Evolutionary conservation across 257 asterid species (phyloP).

Genomic region (Catharanthus roseus): DNA sequence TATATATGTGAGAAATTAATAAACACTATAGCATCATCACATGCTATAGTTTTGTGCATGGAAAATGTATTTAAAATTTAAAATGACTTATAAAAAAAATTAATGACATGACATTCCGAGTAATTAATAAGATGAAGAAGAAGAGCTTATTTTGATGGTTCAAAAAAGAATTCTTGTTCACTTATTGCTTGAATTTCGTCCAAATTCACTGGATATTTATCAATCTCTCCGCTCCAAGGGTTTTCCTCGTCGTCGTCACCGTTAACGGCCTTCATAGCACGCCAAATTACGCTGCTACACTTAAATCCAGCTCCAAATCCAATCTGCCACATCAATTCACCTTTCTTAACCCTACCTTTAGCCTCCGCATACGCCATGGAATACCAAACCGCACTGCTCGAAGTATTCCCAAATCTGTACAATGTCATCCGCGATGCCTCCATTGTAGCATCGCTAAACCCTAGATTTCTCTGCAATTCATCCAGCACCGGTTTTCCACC

Average conservation of each 20-base stretch:
- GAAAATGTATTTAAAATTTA: no score
- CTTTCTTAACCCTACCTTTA: not conserved
- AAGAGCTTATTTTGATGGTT: not conserved
- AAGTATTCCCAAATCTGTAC: not conserved
- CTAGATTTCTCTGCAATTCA: not conserved
- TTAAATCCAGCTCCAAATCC: not conserved
- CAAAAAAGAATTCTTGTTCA: not conserved
- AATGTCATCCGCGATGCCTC: not conserved
- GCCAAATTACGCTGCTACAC: not conserved
- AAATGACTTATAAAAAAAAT: no score
- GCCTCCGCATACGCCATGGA: not conserved
- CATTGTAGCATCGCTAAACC: not conserved
- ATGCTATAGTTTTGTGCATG: no score
- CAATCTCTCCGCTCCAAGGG: not conserved
- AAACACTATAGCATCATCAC: no score
- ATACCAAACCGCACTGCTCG: not conserved
- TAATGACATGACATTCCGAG: no score
- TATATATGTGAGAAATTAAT: no score
- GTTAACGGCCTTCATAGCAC: not conserved
- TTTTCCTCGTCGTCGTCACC: not conserved
- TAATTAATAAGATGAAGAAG: no score
- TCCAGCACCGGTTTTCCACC: not conserved
- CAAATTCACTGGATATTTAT: not conserved
- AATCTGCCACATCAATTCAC: not conserved
- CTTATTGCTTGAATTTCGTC: not conserved